Evolutionary conservation across 768 basidiomycete species (phyloP), one percentile per base, ranked within the genome.

Genomic region (Panaeolus cyanescens): DNA sequence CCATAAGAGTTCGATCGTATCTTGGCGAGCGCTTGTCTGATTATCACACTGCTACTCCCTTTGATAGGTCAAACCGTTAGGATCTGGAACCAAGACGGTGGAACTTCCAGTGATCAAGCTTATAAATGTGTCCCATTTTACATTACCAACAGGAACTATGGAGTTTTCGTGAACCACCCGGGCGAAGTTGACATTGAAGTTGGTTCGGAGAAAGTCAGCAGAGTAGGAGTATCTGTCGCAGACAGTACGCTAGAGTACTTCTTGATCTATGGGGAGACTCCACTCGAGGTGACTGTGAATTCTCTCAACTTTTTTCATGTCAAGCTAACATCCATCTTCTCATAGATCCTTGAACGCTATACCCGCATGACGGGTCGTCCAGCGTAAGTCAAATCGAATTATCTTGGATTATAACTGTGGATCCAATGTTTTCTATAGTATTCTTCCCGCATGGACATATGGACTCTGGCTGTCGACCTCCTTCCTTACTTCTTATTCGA

Each of bases 391-490:
- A 1, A n/a, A n/a, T n/a, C n/a, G n/a, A n/a, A n/a, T n/a, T n/a
- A n/a, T n/a, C n/a, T n/a, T n/a, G n/a, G n/a, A n/a, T n/a, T n/a
- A n/a, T n/a, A n/a, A n/a, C n/a, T n/a, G n/a, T n/a, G n/a, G n/a
- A n/a, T 56, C n/a, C 55, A 12, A 57, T 8, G 17, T 66, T 69
- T 42, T 57, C 64, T 74, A 33, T 72, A 90, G 85, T 5, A 72
- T 91, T 7, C 76, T 91, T 30, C 90, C 90, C 1, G 73, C 83
- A 4, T 91, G 90, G 90, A 86, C 89, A 0, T 92, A 87, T 67
- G 90, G 90, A 2, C 83, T 91, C 3, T 91, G 90, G 88, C 79
- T 91, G 34, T 88, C 89, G 15, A 91, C 90, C 2, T 90, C 88
- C 0, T 92, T 92, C 79, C 77, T 89, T 57, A 91, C 91, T 0